A percentile compares a stretch with the other conserved stretches of the same genome.
Evolutionary conservation across 2,329 filamentous ascomycete species (phyloP).

Genomic region (Eutypella sp.): DNA sequence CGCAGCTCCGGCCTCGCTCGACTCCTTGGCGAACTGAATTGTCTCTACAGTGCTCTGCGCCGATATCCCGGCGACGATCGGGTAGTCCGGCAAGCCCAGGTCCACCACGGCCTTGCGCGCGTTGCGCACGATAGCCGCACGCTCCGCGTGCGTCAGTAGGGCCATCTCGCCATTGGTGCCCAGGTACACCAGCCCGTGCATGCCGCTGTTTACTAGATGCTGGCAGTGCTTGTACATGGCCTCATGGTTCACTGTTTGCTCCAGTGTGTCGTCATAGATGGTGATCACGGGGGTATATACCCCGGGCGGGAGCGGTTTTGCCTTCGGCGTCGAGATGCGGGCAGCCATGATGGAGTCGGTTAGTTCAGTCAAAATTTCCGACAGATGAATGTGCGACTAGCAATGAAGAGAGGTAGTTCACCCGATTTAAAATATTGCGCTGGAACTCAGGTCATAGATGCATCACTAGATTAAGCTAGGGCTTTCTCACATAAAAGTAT

Average conservation of each 20-base stretch:
- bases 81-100: slow-evolving; percentile 29
- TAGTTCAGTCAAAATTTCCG: too few species aligned
- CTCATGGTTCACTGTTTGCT: slow-evolving; percentile 38
- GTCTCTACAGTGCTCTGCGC: slow-evolving; percentile 32
- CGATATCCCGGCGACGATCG: slow-evolving; percentile 40
- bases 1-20: slow-evolving; percentile 31
- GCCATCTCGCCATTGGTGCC: slow-evolving; percentile 44
- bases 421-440: too few species aligned
- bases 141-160: slow-evolving; percentile 35
- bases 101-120: slow-evolving; percentile 34
- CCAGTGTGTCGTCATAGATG: slow-evolving; percentile 35
- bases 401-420: too few species aligned
- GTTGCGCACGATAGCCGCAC: slow-evolving; percentile 34
- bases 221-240: slow-evolving; percentile 39
- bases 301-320: slow-evolving; percentile 33
- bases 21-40: slow-evolving; percentile 31
- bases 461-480: too few species aligned
- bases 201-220: slow-evolving; percentile 36
- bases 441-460: too few species aligned
- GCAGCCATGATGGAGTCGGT: slow-evolving; percentile 5
- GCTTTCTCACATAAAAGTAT: too few species aligned
- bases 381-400: too few species aligned
- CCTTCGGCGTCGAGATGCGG: slow-evolving; percentile 7
- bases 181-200: slow-evolving; percentile 41
- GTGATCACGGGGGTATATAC: slow-evolving; percentile 44